phyloP scores from a whole-genome alignment of 805 yeast genomes.

The Scheffersomyces ergatensis region DNA sequence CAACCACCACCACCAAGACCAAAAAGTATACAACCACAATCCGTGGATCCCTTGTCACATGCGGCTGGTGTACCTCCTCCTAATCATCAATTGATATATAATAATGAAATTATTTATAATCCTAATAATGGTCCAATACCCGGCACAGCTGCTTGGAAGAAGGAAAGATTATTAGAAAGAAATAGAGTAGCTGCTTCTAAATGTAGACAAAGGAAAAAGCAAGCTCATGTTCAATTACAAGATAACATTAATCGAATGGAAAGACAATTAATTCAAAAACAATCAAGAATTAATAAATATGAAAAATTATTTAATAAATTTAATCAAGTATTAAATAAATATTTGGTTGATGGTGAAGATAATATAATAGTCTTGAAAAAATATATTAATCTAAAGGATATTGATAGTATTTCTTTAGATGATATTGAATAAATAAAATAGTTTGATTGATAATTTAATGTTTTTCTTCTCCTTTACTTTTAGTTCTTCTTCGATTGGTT shows the following conservation, averaged over 20 bases:
- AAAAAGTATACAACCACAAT: not conserved
- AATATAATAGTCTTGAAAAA: conserved; percentile 7
- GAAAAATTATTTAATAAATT: conserved; percentile 17
- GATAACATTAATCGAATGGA: conserved; percentile 53
- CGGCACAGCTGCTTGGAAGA: conserved; percentile 69
- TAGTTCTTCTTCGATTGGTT: no score
- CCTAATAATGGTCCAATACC: conserved; percentile 57
- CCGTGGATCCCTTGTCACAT: conserved; percentile 1
- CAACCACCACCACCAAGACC: conserved; percentile 14
- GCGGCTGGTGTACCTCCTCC: conserved; percentile 48
- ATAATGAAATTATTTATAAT: conserved; percentile 53
- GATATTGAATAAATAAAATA: not conserved
- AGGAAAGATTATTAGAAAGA: conserved; percentile 66
- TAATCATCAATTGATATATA: conserved; percentile 49
- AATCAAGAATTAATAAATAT: conserved; percentile 17
- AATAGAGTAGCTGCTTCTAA: conserved; percentile 94
- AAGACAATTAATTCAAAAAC: conserved; percentile 36
- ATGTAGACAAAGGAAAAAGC: conserved; percentile 93
- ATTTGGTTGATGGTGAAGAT: conserved; percentile 10
- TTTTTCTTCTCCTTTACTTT: no score
- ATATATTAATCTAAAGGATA: no score
- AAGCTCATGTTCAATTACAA: conserved; percentile 67
- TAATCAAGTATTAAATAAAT: conserved; percentile 14
- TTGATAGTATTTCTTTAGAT: no score
- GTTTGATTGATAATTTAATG: no score